Base-by-base conservation (phyloP, 2,329 filamentous ascomycete species). In the Achaetomium macrosporum region DNA sequence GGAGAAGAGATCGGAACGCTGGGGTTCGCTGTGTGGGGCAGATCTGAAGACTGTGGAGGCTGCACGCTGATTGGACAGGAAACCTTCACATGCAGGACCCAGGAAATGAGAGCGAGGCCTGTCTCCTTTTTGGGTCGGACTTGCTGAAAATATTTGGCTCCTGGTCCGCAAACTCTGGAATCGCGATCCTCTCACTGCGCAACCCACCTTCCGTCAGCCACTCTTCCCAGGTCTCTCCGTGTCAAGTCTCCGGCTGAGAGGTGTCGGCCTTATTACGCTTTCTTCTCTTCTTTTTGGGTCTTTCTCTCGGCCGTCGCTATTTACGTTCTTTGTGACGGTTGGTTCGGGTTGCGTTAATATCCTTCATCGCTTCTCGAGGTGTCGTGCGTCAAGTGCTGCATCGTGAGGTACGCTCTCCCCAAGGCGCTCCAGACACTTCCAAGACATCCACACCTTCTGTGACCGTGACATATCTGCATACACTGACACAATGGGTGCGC, bases 261-360 rank as follows among this genome's bases (percentile, higher is more conserved):
- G 48, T 58, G 48, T 57, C 47, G 62, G 57, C 61, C 57, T 63
- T 63, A 60, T 62, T 65, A n/a, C n/a, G n/a, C 59, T 61, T 64
- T 65, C 59, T 63, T 63, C 58, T 61, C 59, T 63, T 65, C 62
- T 67, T 66, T 43, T 44, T 47, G 37, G 37, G 6, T n/a, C 19
- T 42, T 42, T 44, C 41, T 48, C 45, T 60, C 41, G 10, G 64
- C 61, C 61, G 63, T 62, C 64, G 48, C 49, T 47, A 53, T 33
- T 42, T 20, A 48, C 54, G 19, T 16, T 50, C 44, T 39, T 44
- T 51, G 11, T 51, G 51, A 48, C 44, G 56, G 56, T 49, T 57
- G 56, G 51, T 51, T 44, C 37, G 47, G 37, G 55, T 50, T 45
- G 50, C 51, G 35, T 35, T 48, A 31, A 43, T 44, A 50, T 8